Base-by-base conservation (phyloP, 768 basidiomycete species). In the Rhodosporidiobolus odoratus region DNA sequence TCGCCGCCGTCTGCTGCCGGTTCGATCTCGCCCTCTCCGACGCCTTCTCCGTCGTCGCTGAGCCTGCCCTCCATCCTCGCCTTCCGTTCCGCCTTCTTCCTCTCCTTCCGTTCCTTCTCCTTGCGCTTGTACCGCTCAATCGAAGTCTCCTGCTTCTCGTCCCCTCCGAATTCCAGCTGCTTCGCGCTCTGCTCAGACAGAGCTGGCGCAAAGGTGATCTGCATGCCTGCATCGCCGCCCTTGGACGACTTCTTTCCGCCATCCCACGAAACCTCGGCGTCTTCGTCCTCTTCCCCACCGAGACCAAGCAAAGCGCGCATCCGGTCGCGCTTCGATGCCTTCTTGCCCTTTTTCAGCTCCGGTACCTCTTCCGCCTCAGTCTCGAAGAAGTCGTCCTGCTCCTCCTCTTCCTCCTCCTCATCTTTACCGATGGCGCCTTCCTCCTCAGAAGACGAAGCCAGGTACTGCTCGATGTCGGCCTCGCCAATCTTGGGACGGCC, bases 131-230 rank as follows among this genome's bases (percentile, higher is more conserved):
- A 99, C 76, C 81, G 87, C 77, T 94, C 92, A 41, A 98, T 80
- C 2, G 92, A 90, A 8, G 90, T 97, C 82, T 95, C 88, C n/a
- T 90, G 85, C 61, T 83, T 83, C 32, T 59, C 65, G 30, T 75
- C 66, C 74, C 83, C 84, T 10, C 35, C 62, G 21, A 62, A 35
- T 19, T 66, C 73, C 62, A 68, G 69, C 61, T 75, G 70, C 67
- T 79, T 80, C 71, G 79, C 63, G 35, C 62, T 69, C 56, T 66
- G 78, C 58, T 83, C 85, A 66, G 83, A 87, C 47, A 98, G 81
- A 8, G 88, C 95, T 3, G 96, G 91, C 23, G 85, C 87, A 79
- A 99, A 98, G 0, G 95, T 97, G 77, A 99, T 89, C 81, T 97
- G 89, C 90, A 99, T 90, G 66, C 93, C 91, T 15, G 87, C 84